A percentile compares a stretch with the other conserved stretches of the same genome.
These are phyloP conservation scores for Pseudogymnoascus verrucosus DNA, from an alignment of 2,329 filamentous ascomycete species.

Conservation along the genomic window DNA sequence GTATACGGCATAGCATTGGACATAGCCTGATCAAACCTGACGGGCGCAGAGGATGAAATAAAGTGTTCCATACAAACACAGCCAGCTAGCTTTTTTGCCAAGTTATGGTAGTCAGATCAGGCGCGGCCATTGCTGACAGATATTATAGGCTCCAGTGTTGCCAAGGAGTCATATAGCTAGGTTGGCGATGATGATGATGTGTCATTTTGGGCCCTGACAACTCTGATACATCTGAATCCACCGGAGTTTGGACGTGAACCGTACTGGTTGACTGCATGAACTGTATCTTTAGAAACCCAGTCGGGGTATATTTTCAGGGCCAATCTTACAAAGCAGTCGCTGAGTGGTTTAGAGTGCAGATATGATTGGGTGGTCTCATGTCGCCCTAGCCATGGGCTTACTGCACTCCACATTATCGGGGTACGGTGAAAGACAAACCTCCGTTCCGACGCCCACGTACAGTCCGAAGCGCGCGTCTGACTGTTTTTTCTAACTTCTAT, in stretches of 20 bases:
- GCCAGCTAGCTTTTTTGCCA: background rate
- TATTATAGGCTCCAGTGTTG: background rate
- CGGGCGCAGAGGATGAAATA: background rate
- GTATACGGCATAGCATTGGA: background rate
- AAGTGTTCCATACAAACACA: background rate
- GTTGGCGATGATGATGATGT: background rate
- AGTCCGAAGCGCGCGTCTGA: background rate
- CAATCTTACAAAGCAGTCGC: background rate
- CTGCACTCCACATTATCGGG: slow-evolving; percentile 2
- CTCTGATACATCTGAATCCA: background rate
- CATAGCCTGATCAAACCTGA: background rate
- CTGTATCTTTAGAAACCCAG: background rate
- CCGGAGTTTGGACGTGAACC: background rate
- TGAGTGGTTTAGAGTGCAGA: background rate
- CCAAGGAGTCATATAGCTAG: background rate
- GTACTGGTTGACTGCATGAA: background rate
- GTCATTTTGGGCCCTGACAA: background rate
- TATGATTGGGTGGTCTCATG: background rate
- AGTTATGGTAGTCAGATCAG: background rate
- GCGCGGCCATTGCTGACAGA: background rate
- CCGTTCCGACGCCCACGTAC: background rate
- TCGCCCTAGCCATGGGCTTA: background rate
- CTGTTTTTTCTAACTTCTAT: background rate
- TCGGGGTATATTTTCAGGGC: background rate
- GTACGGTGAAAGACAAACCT: background rate